Conservation (phyloP, 2,329 filamentous ascomycete genomes). For the Herpomyces periplanetae region DNA sequence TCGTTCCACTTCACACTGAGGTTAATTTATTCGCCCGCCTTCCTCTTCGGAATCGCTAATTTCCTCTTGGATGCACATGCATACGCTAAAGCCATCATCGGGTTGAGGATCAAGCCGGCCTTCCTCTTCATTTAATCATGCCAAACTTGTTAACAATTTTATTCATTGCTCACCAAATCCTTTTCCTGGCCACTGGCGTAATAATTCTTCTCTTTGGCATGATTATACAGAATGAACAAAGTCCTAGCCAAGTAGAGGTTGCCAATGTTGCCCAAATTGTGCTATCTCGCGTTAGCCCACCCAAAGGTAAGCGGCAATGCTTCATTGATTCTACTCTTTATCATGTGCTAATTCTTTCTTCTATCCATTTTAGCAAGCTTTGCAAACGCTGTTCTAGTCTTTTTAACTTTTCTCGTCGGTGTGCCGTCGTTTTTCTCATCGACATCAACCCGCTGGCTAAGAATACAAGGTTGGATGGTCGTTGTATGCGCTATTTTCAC, state of each 20-base stretch:
- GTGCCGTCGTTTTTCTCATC: conserved; percentile 29
- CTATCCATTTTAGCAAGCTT: conserved; percentile 17
- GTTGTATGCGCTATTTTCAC: conserved; percentile 21
- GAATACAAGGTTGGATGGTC: conserved; percentile 22
- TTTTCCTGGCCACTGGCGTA: conserved; percentile 14
- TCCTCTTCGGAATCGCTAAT: too few species aligned
- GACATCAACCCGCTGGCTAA: conserved; percentile 24
- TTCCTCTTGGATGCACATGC: too few species aligned
- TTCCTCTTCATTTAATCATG: too few species aligned
- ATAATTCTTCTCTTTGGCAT: conserved; percentile 15
- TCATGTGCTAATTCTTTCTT: conserved; percentile 4
- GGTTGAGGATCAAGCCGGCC: too few species aligned
- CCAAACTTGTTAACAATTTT: conserved; percentile 14
- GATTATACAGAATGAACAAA: conserved; percentile 10
- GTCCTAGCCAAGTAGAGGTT: conserved; percentile 9
- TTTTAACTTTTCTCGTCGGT: conserved; percentile 25
- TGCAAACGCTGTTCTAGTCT: conserved; percentile 27
- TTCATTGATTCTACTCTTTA: conserved; percentile 1
- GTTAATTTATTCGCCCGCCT: too few species aligned
- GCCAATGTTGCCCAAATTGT: conserved; percentile 13
- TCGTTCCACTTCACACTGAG: too few species aligned
- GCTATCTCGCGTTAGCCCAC: conserved; percentile 13
- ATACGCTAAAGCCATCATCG: too few species aligned
- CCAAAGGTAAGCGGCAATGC: conserved; percentile 10
- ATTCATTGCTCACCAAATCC: conserved; percentile 12